A percentile compares a stretch with the other conserved stretches of the same genome.
These are phyloP conservation scores for Plasmodium knowlesi DNA, from an alignment of 169 alveolate species.

Conservation along the genomic window DNA sequence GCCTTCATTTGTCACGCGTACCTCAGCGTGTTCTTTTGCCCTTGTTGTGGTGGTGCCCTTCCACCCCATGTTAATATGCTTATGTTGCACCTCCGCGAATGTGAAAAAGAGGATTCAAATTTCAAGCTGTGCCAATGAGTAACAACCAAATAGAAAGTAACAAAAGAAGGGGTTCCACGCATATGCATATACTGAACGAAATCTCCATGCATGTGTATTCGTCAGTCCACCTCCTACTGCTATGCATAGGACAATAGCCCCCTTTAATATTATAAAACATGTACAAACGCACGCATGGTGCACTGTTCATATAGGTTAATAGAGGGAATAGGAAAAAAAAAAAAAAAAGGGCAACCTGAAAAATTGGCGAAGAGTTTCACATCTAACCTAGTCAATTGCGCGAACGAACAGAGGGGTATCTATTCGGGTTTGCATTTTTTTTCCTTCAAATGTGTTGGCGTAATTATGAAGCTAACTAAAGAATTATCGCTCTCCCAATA, in stretches of 20 bases:
- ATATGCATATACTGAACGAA: background rate
- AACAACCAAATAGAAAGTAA: background rate
- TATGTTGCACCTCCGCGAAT: background rate
- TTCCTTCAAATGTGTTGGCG: background rate
- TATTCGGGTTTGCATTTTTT: background rate
- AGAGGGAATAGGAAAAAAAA: background rate
- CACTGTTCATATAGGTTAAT: background rate
- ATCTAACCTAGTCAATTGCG: background rate
- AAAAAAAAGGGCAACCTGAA: background rate
- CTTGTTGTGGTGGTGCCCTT: background rate
- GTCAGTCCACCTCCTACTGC: background rate
- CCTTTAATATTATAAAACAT: background rate
- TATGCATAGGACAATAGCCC: background rate
- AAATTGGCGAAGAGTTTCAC: background rate
- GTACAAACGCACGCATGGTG: background rate
- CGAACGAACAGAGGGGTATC: background rate
- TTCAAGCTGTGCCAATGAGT: background rate
- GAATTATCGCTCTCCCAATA: background rate
- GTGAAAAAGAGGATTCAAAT: background rate
- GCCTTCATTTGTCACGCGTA: background rate
- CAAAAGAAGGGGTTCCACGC: background rate
- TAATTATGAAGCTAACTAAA: background rate
- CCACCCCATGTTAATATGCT: background rate
- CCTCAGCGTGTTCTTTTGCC: background rate
- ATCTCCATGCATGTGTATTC: background rate